Base-by-base conservation (phyloP, 768 basidiomycete genomes). In the Psilocybe sp. region DNA sequence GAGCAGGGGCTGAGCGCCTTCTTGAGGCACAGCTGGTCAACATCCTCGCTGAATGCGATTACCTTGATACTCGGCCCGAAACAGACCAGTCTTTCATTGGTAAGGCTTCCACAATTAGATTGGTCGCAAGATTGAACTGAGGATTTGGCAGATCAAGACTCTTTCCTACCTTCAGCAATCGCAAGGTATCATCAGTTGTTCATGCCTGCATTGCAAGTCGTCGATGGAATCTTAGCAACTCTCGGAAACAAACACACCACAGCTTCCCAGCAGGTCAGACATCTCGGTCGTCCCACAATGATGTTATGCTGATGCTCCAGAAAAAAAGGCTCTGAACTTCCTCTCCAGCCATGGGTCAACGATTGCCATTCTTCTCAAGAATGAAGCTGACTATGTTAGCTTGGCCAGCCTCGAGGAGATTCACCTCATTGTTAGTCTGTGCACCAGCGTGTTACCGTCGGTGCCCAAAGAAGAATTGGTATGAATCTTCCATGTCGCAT, bases 151-250 rank as follows among this genome's bases (percentile, higher is more conserved):
- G 92, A 93, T 57, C 80, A 82, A 36, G 87, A 92, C 57, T 80
- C 83, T n/a, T 94, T 95, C 75, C 73, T 95, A 10, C 92, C 92
- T 4, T 87, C 89, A 0, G 89, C 89, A 1, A 79, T 92, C 15
- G 85, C 90, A 47, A 82, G 96, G 33, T 94, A 97, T 63, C 93
- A 97, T 59, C 94, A 97, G 60, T 67, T 97, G 1, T 78, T 97
- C 58, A 81, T 93, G 69, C 94, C 92, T 0, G 85, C 87, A 4
- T 64, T 98, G 37, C 93, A 97, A 64, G 76, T 97, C 15, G 77
- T 90, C 11, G 79, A 84, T 48, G 85, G 82, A 7, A 79, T 92
- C 48, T 69, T 96, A 28, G 82, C 91, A 3, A 87, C 86, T n/a
- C 66, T 93, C 9, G 89, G 90, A 10, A 69, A 73, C 15, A 80